Base-by-base conservation (phyloP, 2,329 filamentous ascomycete genomes). In the Sarocladium oryzae region DNA sequence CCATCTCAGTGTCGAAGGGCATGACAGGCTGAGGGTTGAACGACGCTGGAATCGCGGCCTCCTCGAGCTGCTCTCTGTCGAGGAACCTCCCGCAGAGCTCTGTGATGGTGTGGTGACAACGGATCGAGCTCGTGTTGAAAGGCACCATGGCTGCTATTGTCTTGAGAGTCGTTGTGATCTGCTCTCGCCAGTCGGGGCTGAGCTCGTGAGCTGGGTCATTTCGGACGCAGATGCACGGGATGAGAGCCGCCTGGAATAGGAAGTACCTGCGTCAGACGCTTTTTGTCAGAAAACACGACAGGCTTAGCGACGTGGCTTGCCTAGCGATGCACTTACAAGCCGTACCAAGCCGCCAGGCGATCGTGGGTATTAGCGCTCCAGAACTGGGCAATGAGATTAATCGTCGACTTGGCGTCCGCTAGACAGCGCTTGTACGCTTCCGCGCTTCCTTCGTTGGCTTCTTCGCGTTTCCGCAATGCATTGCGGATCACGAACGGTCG, bases 361-460 rank as follows among this genome's bases (percentile, higher is more conserved):
- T 30, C 41, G 16, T 46, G 23, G 21, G 23, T 28, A 46, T 30
- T 32, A 5, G 18, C 20, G 7, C n/a, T 26, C 52, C 52, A 53
- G 32, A 50, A 53, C 37, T 53, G 38, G 36, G 43, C 49, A 20
- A 53, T 49, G 23, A 30, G 33, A 53, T 82, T 77, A 55, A 90
- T 87, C 0, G 84, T 83, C 57, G 83, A 77, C 55, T 79, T 80
- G 4, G 86, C 85, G 1, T 88, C 75, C 49, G 81, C 75, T n/a
- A 85, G 77, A 63, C 86, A 89, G 33, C 80, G 80, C n/a, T 58
- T 46, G 37, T 59, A 62, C 13, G 61, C 62, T 48, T 55, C 40
- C 1, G 49, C 38, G 32, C 56, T 59, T 10, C 57, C 55, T 1
- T 54, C 46, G 9, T 62, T 55, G 2, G 52, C 16, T n/a, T 60